These are phyloP conservation scores for Elongisporangium prolatum DNA, from an alignment of 352 stramenopile species.

Conservation along the genomic window DNA sequence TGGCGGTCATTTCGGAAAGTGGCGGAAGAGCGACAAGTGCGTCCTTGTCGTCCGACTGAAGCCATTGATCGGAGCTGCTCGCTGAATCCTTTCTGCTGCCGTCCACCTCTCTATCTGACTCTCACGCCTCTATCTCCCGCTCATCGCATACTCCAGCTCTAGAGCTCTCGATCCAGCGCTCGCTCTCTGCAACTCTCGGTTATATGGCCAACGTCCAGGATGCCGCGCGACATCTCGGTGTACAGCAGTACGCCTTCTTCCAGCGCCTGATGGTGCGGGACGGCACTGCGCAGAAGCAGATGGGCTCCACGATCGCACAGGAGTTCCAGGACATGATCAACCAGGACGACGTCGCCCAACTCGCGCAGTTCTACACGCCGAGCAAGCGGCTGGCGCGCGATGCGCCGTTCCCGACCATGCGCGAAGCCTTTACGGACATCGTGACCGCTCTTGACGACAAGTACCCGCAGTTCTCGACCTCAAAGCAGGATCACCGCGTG, in stretches of 20 bases:
- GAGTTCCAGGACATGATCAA: conserved; percentile 58
- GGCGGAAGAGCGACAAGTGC: not conserved
- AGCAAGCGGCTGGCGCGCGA: conserved; percentile 58
- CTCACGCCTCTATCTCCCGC: not conserved
- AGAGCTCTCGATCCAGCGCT: not conserved
- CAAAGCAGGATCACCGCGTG: conserved; percentile 22
- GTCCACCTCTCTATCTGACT: not conserved
- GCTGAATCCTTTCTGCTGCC: not conserved
- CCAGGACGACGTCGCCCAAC: conserved; percentile 25
- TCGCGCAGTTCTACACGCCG: conserved; percentile 70
- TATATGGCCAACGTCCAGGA: conserved; percentile 19
- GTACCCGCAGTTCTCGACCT: conserved; percentile 29
- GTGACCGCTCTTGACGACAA: conserved; percentile 36
- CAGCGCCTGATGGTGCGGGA: conserved; percentile 69
- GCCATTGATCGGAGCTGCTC: not conserved
- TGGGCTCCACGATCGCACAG: conserved; percentile 42
- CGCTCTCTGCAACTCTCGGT: not conserved
- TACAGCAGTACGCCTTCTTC: conserved; percentile 82
- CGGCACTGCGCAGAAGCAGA: conserved; percentile 48
- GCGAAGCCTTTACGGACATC: conserved; percentile 44
- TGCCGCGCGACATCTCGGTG: conserved; percentile 43
- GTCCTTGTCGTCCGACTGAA: not conserved
- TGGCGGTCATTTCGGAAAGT: not conserved
- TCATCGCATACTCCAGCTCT: not conserved
- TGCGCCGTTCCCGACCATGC: conserved; percentile 62